Base-by-base conservation (phyloP, 176 grass and related monocot genomes). In the Poa annua region DNA sequence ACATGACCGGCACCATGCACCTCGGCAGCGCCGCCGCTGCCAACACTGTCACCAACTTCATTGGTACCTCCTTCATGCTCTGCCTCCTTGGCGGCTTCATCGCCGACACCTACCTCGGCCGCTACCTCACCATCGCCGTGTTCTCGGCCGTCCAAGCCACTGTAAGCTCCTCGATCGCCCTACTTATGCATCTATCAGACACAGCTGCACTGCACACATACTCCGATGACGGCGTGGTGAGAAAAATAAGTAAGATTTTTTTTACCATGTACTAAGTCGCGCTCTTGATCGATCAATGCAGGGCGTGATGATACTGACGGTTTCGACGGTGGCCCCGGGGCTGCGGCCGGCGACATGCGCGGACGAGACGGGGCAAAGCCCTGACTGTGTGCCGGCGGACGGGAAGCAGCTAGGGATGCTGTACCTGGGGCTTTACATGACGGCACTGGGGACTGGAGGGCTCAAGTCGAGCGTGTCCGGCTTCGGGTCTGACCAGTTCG, bases 401-500 rank as follows among this genome's bases (percentile, higher is more conserved):
- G 78, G 71, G n/a, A 71, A 6, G 72, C 95, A 98, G 85, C 88
- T 98, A 17, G 95, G 92, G 0, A 73, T 98, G 36, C 86, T 98
- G 4, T 94, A 98, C 84, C 69, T 98, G 77, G 95, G 89, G 0
- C 92, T 98, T 1, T 98, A 95, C 74, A 90, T 98, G 71, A 95
- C 92, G 44, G 95, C 95, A 35, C 93, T 98, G 11, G 95, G 95
- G 63, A 98, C 92, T 0, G 95, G 95, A 20, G 95, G 95, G 62
- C 90, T 98, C 60, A 98, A 98, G 78, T 98, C 95, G 3, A 98
- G 95, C 79, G 95, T 98, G 66, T 98, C 95, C 0, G 95, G 95
- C 0, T 94, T 98, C 48, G 95, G 95, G 0, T 98, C 95, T 1
- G 95, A 98, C 86, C 95, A 98, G 85, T 98, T 98, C 85, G 95